Evolutionary conservation across 768 basidiomycete species (phyloP).

Genomic region (Vishniacozyma victoriae): DNA sequence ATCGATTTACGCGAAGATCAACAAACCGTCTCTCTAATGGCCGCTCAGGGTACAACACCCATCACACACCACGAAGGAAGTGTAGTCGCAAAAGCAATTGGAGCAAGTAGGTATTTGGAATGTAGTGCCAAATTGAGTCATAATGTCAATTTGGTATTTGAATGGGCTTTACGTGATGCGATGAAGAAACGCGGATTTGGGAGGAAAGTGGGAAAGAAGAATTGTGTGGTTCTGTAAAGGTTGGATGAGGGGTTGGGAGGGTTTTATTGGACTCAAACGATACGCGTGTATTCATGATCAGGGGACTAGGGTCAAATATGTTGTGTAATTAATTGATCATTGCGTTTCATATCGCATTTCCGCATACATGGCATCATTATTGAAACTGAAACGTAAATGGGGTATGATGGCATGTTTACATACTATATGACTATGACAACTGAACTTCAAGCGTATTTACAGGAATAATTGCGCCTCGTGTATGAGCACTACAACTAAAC

Average conservation of each 20-base stretch:
- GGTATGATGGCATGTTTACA: too few relatives aligned
- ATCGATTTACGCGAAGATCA: conserved; percentile 45
- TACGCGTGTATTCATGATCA: too few relatives aligned
- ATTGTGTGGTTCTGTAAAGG: conserved; percentile 61
- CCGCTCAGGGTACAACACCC: conserved; percentile 68
- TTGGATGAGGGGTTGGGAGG: neutral
- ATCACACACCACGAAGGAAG: conserved; percentile 76
- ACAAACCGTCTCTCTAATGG: conserved; percentile 49
- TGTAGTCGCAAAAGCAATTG: conserved; percentile 83
- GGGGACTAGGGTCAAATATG: too few relatives aligned
- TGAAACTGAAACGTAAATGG: too few relatives aligned
- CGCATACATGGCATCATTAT: too few relatives aligned
- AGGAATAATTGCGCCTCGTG: too few relatives aligned
- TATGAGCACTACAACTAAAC: too few relatives aligned
- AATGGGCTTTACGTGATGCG: conserved; percentile 79
- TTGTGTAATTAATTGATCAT: too few relatives aligned
- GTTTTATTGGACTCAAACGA: too few relatives aligned
- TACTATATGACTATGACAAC: too few relatives aligned
- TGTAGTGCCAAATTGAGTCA: conserved; percentile 88
- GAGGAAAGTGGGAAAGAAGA: conserved; percentile 60
- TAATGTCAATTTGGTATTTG: conserved; percentile 88
- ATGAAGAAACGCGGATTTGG: conserved; percentile 65
- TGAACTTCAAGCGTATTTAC: too few relatives aligned
- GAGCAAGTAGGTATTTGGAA: conserved; percentile 78
- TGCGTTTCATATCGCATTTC: too few relatives aligned